Conservation (phyloP, 371 early-diverging fungal species). For the Mycotypha africana region DNA sequence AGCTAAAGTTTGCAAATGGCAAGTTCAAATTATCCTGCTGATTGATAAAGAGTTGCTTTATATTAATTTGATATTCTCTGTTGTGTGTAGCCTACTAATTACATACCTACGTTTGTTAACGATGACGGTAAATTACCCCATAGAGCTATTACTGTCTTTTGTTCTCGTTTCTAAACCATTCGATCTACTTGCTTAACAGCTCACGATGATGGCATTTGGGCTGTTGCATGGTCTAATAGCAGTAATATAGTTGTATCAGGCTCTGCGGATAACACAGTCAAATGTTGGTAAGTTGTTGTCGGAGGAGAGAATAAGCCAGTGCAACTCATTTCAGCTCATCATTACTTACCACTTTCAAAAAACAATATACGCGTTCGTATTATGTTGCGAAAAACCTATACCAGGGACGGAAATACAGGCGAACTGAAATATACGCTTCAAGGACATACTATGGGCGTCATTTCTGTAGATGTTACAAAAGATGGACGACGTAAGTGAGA, state of each 20-base stretch:
- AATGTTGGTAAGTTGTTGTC: conserved; percentile 59
- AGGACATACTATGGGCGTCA: conserved; percentile 75
- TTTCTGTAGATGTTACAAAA: conserved; percentile 64
- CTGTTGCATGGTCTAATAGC: conserved; percentile 68
- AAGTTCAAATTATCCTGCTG: too few species aligned
- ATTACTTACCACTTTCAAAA: too few species aligned
- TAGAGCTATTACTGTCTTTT: too few species aligned
- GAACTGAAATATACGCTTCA: conserved; percentile 51
- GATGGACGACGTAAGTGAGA: conserved; percentile 56
- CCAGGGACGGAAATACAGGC: conserved; percentile 65
- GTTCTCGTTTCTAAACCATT: neutral
- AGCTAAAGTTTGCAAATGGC: neutral
- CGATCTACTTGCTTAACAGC: too few species aligned
- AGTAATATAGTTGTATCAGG: conserved; percentile 68
- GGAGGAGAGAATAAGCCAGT: neutral
- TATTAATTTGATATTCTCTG: too few species aligned
- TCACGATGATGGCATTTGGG: conserved; percentile 82
- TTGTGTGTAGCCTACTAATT: conserved; percentile 50
- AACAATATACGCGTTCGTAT: too few species aligned
- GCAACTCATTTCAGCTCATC: too few species aligned
- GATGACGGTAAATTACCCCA: conserved; percentile 42
- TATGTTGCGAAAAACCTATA: too few species aligned
- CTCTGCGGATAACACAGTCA: conserved; percentile 72
- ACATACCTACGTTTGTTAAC: conserved; percentile 48
- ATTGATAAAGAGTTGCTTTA: too few species aligned